A percentile compares a stretch with the other conserved stretches of the same genome.
These are phyloP conservation scores for Solanum chacoense DNA, from an alignment of 305 asterid species.

Conservation along the genomic window DNA sequence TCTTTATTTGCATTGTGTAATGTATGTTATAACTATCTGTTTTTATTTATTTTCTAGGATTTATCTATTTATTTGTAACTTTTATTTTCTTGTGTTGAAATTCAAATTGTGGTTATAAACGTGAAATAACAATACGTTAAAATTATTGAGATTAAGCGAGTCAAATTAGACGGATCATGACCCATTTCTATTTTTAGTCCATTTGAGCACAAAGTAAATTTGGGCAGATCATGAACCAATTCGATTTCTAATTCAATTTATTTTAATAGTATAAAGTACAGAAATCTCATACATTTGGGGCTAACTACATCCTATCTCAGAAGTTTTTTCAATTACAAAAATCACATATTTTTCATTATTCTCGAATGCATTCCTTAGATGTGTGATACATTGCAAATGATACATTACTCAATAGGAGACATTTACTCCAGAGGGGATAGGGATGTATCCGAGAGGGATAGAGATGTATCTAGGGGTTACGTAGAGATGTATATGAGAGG, in stretches of 20 bases:
- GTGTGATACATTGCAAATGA: background rate
- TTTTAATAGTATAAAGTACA: background rate
- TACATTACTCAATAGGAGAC: too few species aligned
- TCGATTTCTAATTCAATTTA: background rate
- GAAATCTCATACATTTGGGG: background rate
- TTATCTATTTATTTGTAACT: too few species aligned
- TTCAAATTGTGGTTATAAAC: background rate
- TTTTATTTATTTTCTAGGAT: background rate
- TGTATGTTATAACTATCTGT: background rate
- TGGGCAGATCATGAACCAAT: background rate
- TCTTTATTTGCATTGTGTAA: background rate
- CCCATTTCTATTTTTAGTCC: background rate
- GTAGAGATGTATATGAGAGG: background rate
- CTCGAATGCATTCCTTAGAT: background rate
- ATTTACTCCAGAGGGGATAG: background rate
- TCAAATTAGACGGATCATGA: background rate
- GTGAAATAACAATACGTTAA: too few species aligned
- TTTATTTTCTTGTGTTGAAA: background rate
- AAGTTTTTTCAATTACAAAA: background rate
- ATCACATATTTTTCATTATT: too few species aligned
- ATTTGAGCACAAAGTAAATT: background rate
- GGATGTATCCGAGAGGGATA: background rate
- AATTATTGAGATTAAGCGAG: background rate
- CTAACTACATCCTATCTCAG: background rate
- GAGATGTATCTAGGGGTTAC: background rate